phyloP scores from a whole-genome alignment of 345 rosid species.

The Cardiospermum halicacabum region DNA sequence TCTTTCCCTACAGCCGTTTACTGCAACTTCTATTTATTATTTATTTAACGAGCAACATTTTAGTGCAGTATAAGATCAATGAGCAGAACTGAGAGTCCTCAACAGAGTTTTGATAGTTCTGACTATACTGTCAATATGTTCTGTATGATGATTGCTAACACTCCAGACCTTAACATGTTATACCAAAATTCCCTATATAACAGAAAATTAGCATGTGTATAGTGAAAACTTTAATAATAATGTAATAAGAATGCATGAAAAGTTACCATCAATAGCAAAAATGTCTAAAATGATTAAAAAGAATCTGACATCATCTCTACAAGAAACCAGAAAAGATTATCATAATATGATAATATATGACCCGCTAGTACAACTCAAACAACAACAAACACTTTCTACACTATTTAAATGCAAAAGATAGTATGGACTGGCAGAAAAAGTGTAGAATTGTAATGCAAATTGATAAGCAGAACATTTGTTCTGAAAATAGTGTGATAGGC shows the following conservation, averaged over 20 bases:
- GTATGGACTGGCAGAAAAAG: not conserved
- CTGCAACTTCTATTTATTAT: too few relatives aligned
- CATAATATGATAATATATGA: not conserved
- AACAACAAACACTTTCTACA: not conserved
- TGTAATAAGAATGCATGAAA: not conserved
- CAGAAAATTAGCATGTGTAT: not conserved
- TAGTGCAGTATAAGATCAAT: too few relatives aligned
- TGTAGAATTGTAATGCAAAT: not conserved
- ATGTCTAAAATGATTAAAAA: not conserved
- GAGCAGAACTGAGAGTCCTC: too few relatives aligned
- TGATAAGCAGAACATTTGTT: not conserved
- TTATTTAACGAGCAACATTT: too few relatives aligned
- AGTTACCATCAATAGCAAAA: not conserved
- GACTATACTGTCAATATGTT: too few relatives aligned
- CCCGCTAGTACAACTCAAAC: not conserved
- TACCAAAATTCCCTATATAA: too few relatives aligned
- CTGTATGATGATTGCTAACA: too few relatives aligned
- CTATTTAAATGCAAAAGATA: not conserved
- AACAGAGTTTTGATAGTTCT: too few relatives aligned
- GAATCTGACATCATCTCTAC: not conserved
- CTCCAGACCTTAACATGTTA: too few relatives aligned
- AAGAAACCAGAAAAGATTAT: not conserved
- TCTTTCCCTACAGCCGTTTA: too few relatives aligned
- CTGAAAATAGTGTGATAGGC: not conserved
- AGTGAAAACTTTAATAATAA: not conserved